A percentile compares a stretch with the other conserved stretches of the same genome.
These are phyloP conservation scores for Aspergillus jensenii DNA, from an alignment of 2,329 filamentous ascomycete genomes.

Conservation along the genomic window DNA sequence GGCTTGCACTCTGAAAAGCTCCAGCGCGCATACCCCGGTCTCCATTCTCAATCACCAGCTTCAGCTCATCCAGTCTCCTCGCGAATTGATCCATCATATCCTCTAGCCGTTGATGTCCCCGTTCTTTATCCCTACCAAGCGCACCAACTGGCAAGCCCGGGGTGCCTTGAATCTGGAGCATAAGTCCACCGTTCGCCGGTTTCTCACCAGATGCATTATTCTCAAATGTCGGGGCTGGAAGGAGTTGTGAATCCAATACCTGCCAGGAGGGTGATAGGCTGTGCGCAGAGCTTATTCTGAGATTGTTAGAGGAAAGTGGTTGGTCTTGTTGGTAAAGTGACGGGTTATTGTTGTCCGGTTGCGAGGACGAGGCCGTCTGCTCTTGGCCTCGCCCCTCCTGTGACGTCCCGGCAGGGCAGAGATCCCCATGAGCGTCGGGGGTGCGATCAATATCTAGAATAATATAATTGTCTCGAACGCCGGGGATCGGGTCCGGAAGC, in stretches of 20 bases:
- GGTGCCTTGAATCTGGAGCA: slow-evolving; percentile 48
- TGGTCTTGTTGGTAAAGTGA: slow-evolving; percentile 6
- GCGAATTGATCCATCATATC: slow-evolving; percentile 50
- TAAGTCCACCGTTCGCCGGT: slow-evolving; percentile 46
- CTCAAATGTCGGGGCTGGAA: slow-evolving; percentile 64
- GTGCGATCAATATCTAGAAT: slow-evolving; percentile 54
- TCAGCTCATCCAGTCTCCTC: slow-evolving; percentile 44
- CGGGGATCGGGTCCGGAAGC: slow-evolving; percentile 48
- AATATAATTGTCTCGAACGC: slow-evolving; percentile 56
- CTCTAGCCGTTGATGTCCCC: slow-evolving; percentile 36
- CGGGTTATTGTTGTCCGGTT: slow-evolving; percentile 5
- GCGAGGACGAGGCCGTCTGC: slow-evolving; percentile 12
- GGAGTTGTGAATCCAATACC: slow-evolving; percentile 54
- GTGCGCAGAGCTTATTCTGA: slow-evolving; percentile 64
- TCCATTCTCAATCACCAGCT: slow-evolving; percentile 41
- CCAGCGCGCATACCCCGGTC: slow-evolving; percentile 8
- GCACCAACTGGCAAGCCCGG: slow-evolving; percentile 28
- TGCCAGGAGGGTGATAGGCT: slow-evolving; percentile 76
- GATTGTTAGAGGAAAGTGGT: slow-evolving; percentile 31
- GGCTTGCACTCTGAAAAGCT: not conserved
- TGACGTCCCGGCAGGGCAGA: slow-evolving; percentile 15
- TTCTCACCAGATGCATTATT: slow-evolving; percentile 52
- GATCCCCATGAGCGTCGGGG: not conserved
- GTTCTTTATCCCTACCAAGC: slow-evolving; percentile 22
- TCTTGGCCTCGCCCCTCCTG: slow-evolving; percentile 17